phyloP scores from a whole-genome alignment of 441 rosid species.

The Erysimum pusillum region DNA sequence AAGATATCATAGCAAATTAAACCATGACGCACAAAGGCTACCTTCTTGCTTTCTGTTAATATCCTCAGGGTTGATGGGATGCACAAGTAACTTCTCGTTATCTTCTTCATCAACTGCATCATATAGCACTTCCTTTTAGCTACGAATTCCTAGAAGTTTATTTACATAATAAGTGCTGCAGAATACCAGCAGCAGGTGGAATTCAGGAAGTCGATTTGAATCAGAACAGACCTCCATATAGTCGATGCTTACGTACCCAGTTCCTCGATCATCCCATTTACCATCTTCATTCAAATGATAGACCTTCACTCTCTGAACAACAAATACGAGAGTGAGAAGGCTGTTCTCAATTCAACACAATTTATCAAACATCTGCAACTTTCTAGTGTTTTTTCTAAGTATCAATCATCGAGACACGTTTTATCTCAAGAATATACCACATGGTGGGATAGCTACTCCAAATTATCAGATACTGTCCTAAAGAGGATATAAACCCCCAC shows the following conservation, averaged over 20 bases:
- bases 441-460: conserved; percentile 1
- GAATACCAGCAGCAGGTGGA: conserved; percentile 30
- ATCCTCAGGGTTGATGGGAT: conserved; percentile 87
- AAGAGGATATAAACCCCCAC: conserved; percentile 1
- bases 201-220: conserved; percentile 28
- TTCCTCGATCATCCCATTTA: conserved; percentile 99
- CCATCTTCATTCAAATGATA: conserved; percentile 93
- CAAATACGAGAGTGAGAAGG: conserved; percentile 23
- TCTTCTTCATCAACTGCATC: conserved; percentile 95
- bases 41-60: conserved; percentile 99
- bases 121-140: conserved; percentile 39
- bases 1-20: conserved; percentile 17
- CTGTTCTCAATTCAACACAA: conserved; percentile 20
- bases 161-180: conserved; percentile 23
- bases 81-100: conserved; percentile 87
- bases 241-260: conserved; percentile 94
- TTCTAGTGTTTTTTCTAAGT: background rate
- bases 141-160: conserved; percentile 12
- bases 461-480: background rate
- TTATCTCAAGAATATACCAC: background rate
- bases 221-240: conserved; percentile 80
- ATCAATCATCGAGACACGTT: conserved; percentile 12
- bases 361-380: conserved; percentile 6
- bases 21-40: conserved; percentile 44
- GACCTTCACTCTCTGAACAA: conserved; percentile 91